phyloP scores from a whole-genome alignment of 2,329 filamentous ascomycete genomes.

The Fusarium poae region DNA sequence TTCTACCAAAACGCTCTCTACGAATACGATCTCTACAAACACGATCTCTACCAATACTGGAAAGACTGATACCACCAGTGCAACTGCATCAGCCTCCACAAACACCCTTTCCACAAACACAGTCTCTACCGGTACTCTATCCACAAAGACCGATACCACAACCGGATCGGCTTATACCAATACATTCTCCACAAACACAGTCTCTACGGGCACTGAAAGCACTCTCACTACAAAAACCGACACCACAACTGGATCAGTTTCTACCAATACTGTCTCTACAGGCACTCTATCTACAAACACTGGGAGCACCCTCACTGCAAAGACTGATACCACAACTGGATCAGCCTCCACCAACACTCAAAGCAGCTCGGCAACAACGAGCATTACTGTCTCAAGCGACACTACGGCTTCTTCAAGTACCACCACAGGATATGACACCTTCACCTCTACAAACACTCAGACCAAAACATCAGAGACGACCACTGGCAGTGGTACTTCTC shows the following conservation, averaged over 20 bases:
- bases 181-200: too few relatives aligned
- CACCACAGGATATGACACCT: neutral
- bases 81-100: neutral
- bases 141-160: too few relatives aligned
- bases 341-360: neutral
- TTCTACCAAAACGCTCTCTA: neutral
- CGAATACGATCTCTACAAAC: neutral
- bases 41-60: neutral
- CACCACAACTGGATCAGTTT: neutral
- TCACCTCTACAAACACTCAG: neutral
- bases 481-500: neutral
- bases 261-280: neutral
- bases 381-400: neutral
- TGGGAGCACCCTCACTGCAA: neutral
- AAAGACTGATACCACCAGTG: neutral
- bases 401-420: slow-evolving; percentile 18
- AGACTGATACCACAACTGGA: neutral
- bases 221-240: neutral
- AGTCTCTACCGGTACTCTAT: too few relatives aligned
- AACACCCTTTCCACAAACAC: neutral
- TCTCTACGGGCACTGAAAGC: neutral
- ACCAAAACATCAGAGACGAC: neutral
- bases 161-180: too few relatives aligned
- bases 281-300: neutral
- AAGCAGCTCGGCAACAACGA: slow-evolving; percentile 20